Evolutionary conservation across 441 rosid species (phyloP), one percentile per base, ranked within the genome.

Genomic region (Adansonia grandidieri): DNA sequence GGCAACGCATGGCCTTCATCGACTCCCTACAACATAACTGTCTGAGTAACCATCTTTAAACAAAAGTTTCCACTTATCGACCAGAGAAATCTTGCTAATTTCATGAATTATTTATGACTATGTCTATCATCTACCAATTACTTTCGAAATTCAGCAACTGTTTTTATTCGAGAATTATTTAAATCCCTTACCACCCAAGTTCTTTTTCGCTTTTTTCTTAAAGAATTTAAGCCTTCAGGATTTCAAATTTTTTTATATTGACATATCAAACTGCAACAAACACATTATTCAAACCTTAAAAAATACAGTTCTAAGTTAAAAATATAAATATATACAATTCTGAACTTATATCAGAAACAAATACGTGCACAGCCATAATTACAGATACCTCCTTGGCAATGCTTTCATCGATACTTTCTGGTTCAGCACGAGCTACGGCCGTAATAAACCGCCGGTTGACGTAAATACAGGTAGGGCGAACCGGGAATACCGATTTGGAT

Each of bases 11-110:
- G 71, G 80, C 81, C 88, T 75, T 82, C 71, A 73, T 79, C 81
- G 0, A 81, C 85, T 86, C 85, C 96, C 98, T 93, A 87, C 81
- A 89, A 82, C 79, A 86, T 24, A 68, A 50, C 75, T 71, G 53
- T 82, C 77, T 84, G 85, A 89, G 84, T 74, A 60, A 73, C 58
- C 66, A 74, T 71, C 54, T 65, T 40, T 62, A 61, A 20, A 75
- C 13, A n/a, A 63, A 7, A 76, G n/a, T 51, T 75, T 6, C 70
- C 9, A 62, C 17, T 19, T 9, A 76, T 66, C 17, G 24, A 54
- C 24, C 14, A 15, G 13, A 20, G 53, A 54, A n/a, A 65, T 37
- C 17, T 19, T 6, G 56, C 22, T 19, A 42, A 44, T 5, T 20
- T 45, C 71, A 44, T 67, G 32, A 28, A 45, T 44, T 22, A 2